Evolutionary conservation across 768 basidiomycete genomes (phyloP), one percentile per base, ranked within the genome.

Genomic region (Pleurotus djamor): DNA sequence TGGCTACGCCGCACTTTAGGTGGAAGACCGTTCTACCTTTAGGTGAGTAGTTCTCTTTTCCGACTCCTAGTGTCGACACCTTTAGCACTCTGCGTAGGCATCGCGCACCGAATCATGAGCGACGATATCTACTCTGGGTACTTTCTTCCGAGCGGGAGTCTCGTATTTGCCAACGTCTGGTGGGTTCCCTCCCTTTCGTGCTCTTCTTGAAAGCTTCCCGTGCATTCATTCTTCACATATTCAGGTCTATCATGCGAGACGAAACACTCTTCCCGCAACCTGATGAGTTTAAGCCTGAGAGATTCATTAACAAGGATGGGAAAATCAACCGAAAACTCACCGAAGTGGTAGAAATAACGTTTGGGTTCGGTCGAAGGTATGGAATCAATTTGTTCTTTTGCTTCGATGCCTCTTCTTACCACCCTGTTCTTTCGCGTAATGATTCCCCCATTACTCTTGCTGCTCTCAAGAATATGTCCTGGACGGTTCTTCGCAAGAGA

Each of bases 161-260:
- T 52, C n/a, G 58, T 68, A 43, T 51, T 67, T 34, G 49, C 61
- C 16, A 69, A 69, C 43, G 41, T 52, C 5, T 50, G 61, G 63
- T 65, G n/a, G 21, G 57, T 43, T 16, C 14, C 52, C 17, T 34
- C 35, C 36, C 21, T 28, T 28, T 28, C 21, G 21, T 3, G 43
- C 49, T 14, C n/a, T 7, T 32, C 2, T 14, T 2, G 21, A 34
- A 16, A 50, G 33, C 13, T 12, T 21, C 21, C 16, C 21, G 21
- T 28, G 21, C 3, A 50, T 28, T 55, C 33, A 14, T 14, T 21
- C 35, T 4, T 14, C 34, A 9, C 37, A 2, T n/a, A 50, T 28
- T 50, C 33, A 71, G 76, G 76, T 69, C 69, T 8, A 62, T 78
- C 41, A 57, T 67, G n/a, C 75, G 73, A 44, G 70, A 78, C 21